Conservation (phyloP, 306 rosid genomes). For the Castanea mollissima region DNA sequence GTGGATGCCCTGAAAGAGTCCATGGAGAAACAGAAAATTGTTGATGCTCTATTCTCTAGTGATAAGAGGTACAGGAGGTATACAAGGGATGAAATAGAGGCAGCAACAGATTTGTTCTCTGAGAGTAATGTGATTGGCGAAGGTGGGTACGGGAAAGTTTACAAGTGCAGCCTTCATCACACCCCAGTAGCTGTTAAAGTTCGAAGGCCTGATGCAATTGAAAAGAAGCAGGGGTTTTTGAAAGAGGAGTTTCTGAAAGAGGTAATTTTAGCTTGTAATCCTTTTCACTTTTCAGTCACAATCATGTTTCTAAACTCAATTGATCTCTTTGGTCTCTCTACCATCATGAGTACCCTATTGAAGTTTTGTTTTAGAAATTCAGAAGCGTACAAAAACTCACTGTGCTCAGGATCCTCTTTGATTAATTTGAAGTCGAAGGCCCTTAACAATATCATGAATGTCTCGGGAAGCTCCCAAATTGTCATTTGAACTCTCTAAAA, state of each 20-base stretch:
- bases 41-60: slow-evolving; percentile 61
- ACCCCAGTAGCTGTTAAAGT: slow-evolving; percentile 89
- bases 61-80: slow-evolving; percentile 85
- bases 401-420: neutral
- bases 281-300: slow-evolving; percentile 2
- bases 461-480: neutral
- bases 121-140: slow-evolving; percentile 67
- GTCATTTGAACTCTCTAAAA: neutral
- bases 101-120: slow-evolving; percentile 65
- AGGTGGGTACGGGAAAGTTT: slow-evolving; percentile 97
- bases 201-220: slow-evolving; percentile 45
- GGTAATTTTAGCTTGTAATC: slow-evolving; percentile 39
- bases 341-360: slow-evolving; percentile 2
- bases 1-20: slow-evolving; percentile 65
- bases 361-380: slow-evolving; percentile 20
- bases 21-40: slow-evolving; percentile 60
- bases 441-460: neutral
- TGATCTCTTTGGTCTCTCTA: slow-evolving; percentile 12
- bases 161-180: slow-evolving; percentile 86
- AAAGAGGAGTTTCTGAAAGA: slow-evolving; percentile 86
- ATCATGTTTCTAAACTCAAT: slow-evolving; percentile 20
- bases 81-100: slow-evolving; percentile 68
- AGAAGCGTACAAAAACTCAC: neutral
- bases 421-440: neutral
- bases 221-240: slow-evolving; percentile 79